Conservation (phyloP, 345 rosid species). For the Eucalyptus sideroxylon region DNA sequence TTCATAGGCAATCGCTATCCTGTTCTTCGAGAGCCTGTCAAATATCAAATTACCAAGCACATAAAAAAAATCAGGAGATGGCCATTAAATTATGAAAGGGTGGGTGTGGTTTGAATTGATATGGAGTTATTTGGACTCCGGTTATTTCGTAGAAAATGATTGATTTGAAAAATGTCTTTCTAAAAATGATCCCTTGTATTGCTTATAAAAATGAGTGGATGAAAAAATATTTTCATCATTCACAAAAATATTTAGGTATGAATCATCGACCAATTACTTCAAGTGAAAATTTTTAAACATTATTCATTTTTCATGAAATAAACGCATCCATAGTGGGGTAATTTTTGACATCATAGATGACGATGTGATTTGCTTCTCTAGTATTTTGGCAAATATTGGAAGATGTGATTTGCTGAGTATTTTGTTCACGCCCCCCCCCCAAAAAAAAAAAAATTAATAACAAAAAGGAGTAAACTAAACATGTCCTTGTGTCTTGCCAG, state of each 20-base stretch:
- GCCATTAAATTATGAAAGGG: neutral
- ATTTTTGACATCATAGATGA: neutral
- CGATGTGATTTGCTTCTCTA: neutral
- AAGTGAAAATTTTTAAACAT: too few relatives aligned
- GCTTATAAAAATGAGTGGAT: fast-evolving
- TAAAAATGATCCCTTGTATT: too few relatives aligned
- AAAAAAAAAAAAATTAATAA: neutral
- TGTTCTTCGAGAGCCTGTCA: neutral
- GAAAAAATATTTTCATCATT: too few relatives aligned
- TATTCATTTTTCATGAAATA: too few relatives aligned
- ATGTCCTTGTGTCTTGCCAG: too few relatives aligned
- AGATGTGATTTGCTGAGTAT: too few relatives aligned
- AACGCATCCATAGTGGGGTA: too few relatives aligned
- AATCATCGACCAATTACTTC: too few relatives aligned
- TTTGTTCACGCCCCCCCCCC: fast-evolving
- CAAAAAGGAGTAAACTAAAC: neutral
- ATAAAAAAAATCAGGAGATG: neutral
- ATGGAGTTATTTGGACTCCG: neutral
- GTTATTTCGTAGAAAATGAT: too few relatives aligned
- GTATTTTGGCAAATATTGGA: neutral
- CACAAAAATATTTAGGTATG: too few relatives aligned
- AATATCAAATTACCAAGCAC: neutral
- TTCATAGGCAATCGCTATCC: neutral
- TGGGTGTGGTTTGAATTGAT: neutral
- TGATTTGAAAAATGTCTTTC: too few relatives aligned